Evolutionary conservation across 2,329 filamentous ascomycete genomes (phyloP).

Genomic region (Xylariaceae sp.): DNA sequence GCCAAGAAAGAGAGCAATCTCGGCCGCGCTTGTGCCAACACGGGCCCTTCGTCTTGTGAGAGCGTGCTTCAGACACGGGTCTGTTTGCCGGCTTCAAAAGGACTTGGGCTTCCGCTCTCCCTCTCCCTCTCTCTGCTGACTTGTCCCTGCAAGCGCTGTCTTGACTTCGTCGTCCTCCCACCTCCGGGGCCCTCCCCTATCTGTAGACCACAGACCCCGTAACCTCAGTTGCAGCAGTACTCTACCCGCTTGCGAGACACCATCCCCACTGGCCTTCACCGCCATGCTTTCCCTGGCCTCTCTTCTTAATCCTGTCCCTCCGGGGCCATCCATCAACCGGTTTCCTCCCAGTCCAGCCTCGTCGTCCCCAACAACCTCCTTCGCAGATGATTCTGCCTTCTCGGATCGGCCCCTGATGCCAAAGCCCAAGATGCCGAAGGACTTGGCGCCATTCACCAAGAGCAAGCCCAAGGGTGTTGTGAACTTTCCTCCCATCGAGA

Average conservation of each 20-base stretch:
- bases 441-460: slow-evolving; percentile 54
- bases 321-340: slow-evolving; percentile 33
- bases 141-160: slow-evolving; percentile 27
- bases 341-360: slow-evolving; percentile 34
- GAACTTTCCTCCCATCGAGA: slow-evolving; percentile 68
- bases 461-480: slow-evolving; percentile 58
- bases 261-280: slow-evolving; percentile 22
- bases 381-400: slow-evolving; percentile 24
- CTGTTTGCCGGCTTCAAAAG: slow-evolving; percentile 33
- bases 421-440: slow-evolving; percentile 57
- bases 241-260: slow-evolving; percentile 33
- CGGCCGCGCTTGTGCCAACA: slow-evolving; percentile 30
- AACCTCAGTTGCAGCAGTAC: slow-evolving; percentile 23
- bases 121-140: no score
- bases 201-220: slow-evolving; percentile 13
- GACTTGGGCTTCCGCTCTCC: slow-evolving; percentile 24
- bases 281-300: slow-evolving; percentile 58
- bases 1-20: slow-evolving; percentile 31
- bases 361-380: slow-evolving; percentile 28
- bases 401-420: slow-evolving; percentile 22
- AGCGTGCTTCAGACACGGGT: slow-evolving; percentile 24
- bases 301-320: slow-evolving; percentile 56
- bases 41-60: slow-evolving; percentile 25
- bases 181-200: slow-evolving; percentile 20
- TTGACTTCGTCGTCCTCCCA: slow-evolving; percentile 22